These are phyloP conservation scores for Akebia trifoliata DNA, from an alignment of 164 flowering plant species.

Conservation along the genomic window DNA sequence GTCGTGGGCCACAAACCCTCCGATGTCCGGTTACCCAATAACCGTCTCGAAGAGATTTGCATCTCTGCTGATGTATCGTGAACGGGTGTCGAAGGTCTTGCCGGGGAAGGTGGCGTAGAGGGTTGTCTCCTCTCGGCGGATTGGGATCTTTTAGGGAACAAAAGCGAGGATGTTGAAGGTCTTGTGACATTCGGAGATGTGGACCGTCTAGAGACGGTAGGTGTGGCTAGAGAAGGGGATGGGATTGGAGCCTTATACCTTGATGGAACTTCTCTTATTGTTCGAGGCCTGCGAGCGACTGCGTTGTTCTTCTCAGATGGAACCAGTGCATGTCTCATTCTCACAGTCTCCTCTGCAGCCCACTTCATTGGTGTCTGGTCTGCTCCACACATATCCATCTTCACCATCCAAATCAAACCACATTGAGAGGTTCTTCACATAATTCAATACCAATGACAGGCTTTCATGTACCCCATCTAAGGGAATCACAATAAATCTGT, in stretches of 20 bases:
- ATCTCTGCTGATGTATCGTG: conserved; percentile 40
- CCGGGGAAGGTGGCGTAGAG: conserved; percentile 59
- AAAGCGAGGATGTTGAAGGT: conserved; percentile 28
- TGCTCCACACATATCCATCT: conserved; percentile 75
- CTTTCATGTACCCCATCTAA: conserved; percentile 2
- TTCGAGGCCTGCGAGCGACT: conserved; percentile 23
- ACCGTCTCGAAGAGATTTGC: conserved; percentile 36
- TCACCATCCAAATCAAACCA: conserved; percentile 35
- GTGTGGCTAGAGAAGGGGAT: conserved; percentile 44
- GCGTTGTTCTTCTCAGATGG: conserved; percentile 50
- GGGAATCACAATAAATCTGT: conserved; percentile 8
- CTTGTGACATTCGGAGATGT: conserved; percentile 58
- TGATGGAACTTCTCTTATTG: conserved; percentile 49
- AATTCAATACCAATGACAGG: conserved; percentile 1
- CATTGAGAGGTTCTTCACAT: conserved; percentile 11
- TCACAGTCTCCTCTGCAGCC: conserved; percentile 33
- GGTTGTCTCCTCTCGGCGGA: conserved; percentile 81
- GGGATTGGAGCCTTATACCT: conserved; percentile 42
- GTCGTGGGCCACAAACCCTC: conserved; percentile 87
- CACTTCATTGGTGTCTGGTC: conserved; percentile 36
- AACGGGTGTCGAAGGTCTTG: conserved; percentile 56
- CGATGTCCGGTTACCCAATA: conserved; percentile 28
- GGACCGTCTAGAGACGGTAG: conserved; percentile 41
- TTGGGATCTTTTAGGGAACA: conserved; percentile 52
- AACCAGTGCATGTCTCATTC: conserved; percentile 51